Evolutionary conservation across 768 basidiomycete genomes (phyloP).

Genomic region (Suillus fuscotomentosus): DNA sequence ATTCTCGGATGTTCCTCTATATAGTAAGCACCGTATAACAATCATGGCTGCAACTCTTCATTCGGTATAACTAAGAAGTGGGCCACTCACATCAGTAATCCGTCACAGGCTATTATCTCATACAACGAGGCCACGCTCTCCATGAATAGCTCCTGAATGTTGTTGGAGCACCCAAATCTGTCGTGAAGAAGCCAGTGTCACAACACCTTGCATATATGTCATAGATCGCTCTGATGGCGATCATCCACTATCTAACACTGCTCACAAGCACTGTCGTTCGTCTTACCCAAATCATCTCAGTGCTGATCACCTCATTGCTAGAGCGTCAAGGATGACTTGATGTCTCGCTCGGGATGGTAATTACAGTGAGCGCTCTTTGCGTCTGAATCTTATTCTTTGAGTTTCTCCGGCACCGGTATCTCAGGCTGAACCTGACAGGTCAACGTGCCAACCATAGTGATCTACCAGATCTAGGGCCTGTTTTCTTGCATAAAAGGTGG

Average conservation of each 20-base stretch:
- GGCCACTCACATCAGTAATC: no score
- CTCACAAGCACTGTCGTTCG: not conserved
- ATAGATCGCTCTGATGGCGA: not conserved
- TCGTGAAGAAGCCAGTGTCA: not conserved
- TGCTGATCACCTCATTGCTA: conserved; percentile 1
- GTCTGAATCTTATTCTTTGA: not conserved
- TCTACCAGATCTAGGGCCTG: not conserved
- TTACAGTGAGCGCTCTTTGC: not conserved
- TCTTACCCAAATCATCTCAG: not conserved
- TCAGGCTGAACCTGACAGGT: not conserved
- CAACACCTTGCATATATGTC: not conserved
- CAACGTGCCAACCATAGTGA: not conserved
- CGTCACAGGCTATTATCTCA: no score
- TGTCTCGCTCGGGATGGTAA: not conserved
- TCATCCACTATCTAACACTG: not conserved
- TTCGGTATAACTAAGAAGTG: not conserved
- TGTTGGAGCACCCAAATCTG: not conserved
- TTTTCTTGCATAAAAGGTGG: not conserved
- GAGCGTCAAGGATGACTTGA: not conserved
- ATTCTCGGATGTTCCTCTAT: not conserved
- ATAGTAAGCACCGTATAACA: not conserved
- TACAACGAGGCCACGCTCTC: not conserved
- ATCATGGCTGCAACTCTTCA: not conserved
- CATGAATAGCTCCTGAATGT: not conserved
- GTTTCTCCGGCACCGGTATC: not conserved